Percentiles rank a stretch among this genome's conserved stretches.
Evolutionary conservation across 192 early-diverging fungal genomes (phyloP).

Genomic region (Coemansia sp.): DNA sequence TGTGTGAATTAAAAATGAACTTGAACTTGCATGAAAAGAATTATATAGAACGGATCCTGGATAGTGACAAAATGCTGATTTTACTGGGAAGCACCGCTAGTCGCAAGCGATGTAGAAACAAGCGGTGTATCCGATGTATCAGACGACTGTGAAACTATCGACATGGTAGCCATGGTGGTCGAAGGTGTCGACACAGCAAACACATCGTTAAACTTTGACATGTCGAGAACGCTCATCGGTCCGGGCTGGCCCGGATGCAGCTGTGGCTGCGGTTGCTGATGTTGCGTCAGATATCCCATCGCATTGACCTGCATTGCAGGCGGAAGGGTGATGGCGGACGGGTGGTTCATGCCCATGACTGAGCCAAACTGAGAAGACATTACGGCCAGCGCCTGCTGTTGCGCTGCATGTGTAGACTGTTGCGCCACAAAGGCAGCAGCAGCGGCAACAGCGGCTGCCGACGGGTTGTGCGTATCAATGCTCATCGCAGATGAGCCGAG

Average conservation of each 20-base stretch:
- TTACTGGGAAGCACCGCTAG: background rate
- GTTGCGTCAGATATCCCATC: constrained; percentile 31
- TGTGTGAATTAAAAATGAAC: no score
- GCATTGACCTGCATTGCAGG: constrained; percentile 35
- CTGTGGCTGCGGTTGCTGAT: no score
- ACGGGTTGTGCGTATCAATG: constrained; percentile 14
- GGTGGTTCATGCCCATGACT: constrained; percentile 18
- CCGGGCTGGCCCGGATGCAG: constrained; percentile 1
- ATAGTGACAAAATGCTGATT: no score
- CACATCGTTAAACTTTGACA: constrained; percentile 30
- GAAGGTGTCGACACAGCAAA: constrained; percentile 18
- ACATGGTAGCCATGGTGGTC: constrained; percentile 8
- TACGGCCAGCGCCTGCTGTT: constrained; percentile 14
- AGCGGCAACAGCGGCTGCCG: constrained; percentile 18
- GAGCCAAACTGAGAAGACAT: constrained; percentile 16
- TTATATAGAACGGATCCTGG: no score
- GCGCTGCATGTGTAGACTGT: constrained; percentile 8
- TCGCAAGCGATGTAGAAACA: background rate
- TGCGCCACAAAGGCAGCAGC: constrained; percentile 38
- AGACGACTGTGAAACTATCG: constrained; percentile 2
- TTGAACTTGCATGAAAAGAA: no score
- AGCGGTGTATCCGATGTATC: constrained; percentile 10
- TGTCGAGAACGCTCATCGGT: constrained; percentile 29
- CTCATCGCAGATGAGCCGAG: constrained; percentile 7
- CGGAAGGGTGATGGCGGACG: background rate